Evolutionary conservation across 2,329 filamentous ascomycete genomes (phyloP), one percentile per base, ranked within the genome.

Genomic region (Tolypocladium sp.): DNA sequence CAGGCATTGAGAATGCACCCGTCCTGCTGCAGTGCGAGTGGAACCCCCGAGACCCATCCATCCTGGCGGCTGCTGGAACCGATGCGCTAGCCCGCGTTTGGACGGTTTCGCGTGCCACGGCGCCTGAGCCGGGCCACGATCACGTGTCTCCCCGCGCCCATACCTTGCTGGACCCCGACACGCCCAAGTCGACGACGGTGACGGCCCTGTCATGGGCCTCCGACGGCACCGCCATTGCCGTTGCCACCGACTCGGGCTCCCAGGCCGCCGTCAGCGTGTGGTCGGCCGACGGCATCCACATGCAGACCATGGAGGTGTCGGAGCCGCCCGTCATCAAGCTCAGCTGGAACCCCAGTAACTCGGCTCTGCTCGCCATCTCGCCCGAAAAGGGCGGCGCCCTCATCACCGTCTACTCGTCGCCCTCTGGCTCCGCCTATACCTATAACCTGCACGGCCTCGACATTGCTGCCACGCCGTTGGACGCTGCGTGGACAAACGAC

Each of bases 41-140:
- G 82, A 86, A 82, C 77, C 85, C 85, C 66, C 78, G 72, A 73
- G 80, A 87, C 77, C 81, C 84, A 71, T 83, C 80, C 61, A 76
- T 85, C 74, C 78, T 88, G 79, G 85, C 84, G 73, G 84, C 83
- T 78, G 84, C 82, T 76, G 85, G 85, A 68, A 87, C 83, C 71
- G 85, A 87, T 78, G 83, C 84, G 74, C 83, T 87, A 83, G 85
- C 84, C 78, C 84, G 84, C 64, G 79, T 87, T 75, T 87, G 85
- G 84, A 86, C 82, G 63, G 73, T 87, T 66, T 80, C 81, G 71
- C 81, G 80, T 79, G 77, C 76, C 69, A 73, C 78, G 66, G 74
- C 76, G 65, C 68, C 76, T 61, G 74, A 74, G 57, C 66, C 70
- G 51, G 70, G 70, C 57, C 67, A 69, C 58, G 75, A 78, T 73